Evolutionary conservation across 1,139 yeast species (phyloP).

Genomic region (Saccharomyces hybrid): DNA sequence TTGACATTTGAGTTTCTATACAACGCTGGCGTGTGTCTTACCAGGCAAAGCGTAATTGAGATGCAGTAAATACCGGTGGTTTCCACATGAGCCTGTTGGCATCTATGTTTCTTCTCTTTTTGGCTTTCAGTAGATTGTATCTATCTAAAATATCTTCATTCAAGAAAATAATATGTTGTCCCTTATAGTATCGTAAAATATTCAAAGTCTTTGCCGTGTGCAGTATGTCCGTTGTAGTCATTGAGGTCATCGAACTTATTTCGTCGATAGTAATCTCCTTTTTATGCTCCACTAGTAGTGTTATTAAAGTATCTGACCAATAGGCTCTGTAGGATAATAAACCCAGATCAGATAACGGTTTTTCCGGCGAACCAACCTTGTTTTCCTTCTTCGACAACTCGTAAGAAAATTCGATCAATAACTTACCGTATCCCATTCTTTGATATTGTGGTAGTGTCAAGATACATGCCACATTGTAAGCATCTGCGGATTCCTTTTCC

Average conservation of each 20-base stretch:
- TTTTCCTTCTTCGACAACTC: constrained; percentile 80
- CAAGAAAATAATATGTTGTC: constrained; percentile 87
- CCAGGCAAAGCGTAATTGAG: constrained; percentile 94
- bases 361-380: constrained; percentile 93
- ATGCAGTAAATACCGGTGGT: constrained; percentile 94
- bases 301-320: constrained; percentile 89
- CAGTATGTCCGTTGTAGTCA: constrained; percentile 93
- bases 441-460: constrained; percentile 93
- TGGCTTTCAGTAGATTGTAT: constrained; percentile 65
- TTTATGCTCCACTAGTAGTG: constrained; percentile 58
- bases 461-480: constrained; percentile 96
- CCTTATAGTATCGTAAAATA: constrained; percentile 85
- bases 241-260: constrained; percentile 74
- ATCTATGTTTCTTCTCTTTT: constrained; percentile 72
- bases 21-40: constrained; percentile 30
- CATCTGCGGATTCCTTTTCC: constrained; percentile 92
- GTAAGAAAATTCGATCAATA: constrained; percentile 87
- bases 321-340: constrained; percentile 86
- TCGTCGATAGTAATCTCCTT: constrained; percentile 87
- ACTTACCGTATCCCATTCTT: constrained; percentile 85
- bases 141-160: constrained; percentile 75
- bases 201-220: constrained; percentile 89
- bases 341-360: constrained; percentile 92
- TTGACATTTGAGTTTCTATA: not conserved
- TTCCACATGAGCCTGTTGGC: constrained; percentile 75